Base-by-base conservation (phyloP, 805 yeast genomes). In the Kodamaea fukazawae region DNA sequence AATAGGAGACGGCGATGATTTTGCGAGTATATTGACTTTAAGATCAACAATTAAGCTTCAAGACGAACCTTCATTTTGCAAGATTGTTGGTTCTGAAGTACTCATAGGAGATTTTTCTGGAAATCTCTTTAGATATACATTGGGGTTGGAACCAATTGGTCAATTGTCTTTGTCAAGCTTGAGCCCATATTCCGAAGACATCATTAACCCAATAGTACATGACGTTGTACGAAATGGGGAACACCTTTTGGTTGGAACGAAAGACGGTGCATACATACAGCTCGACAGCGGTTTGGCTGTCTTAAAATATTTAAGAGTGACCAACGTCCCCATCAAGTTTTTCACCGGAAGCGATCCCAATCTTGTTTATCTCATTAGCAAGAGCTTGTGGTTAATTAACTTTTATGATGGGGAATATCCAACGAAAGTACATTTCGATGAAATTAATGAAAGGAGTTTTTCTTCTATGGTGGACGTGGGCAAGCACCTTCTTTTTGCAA, bases 381-480 rank as follows among this genome's bases (percentile, higher is more conserved):
- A 59, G 13, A 51, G 54, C 13, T 36, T 65, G 1, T 69, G 70
- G 70, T 42, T 65, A 13, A 40, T 67, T 26, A 59, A 66, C 41
- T 43, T 53, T 7, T 51, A 57, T 36, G 56, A 50, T 1, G 53
- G 61, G 5, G 34, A 36, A 6, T 49, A 38, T 13, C 74, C 73
- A 2, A 38, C 38, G 7, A 53, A 55, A 31, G 65, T 67, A 7
- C 47, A 54, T 17, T 65, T 66, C 33, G 70, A 65, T 10, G 73
- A 69, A 29, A 59, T 50, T 23, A 46, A 47, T 18, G 73, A 67
- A 13, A 55, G 63, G 17, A 31, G 55, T 1, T 45, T 66, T 1
- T 23, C 36, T 8, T 38, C 49, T 14, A 45, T 56, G 42, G 41
- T 43, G 1, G 53, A 49, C 30, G 32, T 52, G 11, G 52, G 50